A percentile compares a stretch with the other conserved stretches of the same genome.
Evolutionary conservation across 345 rosid species (phyloP).

Genomic region (Citrus unshiu): DNA sequence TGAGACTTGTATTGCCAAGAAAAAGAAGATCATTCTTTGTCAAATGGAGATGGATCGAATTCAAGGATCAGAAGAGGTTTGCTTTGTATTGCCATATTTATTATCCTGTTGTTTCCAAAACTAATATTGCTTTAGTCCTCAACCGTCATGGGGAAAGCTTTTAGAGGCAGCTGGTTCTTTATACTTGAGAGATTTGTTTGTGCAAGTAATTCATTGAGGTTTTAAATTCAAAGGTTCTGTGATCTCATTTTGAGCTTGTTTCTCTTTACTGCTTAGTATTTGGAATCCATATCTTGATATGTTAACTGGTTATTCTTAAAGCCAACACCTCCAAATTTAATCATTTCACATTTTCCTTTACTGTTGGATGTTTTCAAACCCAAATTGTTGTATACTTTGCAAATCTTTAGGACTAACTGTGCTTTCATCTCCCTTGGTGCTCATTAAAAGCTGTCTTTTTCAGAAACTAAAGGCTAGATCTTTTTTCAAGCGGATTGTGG

Average conservation of each 20-base stretch:
- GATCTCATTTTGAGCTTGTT: not conserved
- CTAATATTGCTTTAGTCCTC: not conserved
- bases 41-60: slow-evolving; percentile 89
- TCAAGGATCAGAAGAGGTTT: slow-evolving; percentile 88
- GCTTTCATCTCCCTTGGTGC: not conserved
- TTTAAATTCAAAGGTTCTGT: not conserved
- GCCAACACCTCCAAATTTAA: not conserved
- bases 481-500: slow-evolving; percentile 76
- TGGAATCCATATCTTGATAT: not conserved
- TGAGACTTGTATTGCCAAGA: slow-evolving; percentile 84
- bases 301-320: slow-evolving; percentile 1
- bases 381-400: not conserved
- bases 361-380: not conserved
- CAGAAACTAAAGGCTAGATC: slow-evolving; percentile 76
- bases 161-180: not conserved
- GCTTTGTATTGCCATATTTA: slow-evolving; percentile 15
- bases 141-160: not conserved
- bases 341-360: not conserved
- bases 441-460: slow-evolving; percentile 23
- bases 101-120: slow-evolving; percentile 1
- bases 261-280: not conserved
- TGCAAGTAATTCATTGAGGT: not conserved
- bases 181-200: not conserved
- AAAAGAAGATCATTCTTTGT: slow-evolving; percentile 82
- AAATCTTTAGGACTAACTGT: not conserved